Conservation (phyloP, 306 rosid genomes). For the Cicer bijugum region DNA sequence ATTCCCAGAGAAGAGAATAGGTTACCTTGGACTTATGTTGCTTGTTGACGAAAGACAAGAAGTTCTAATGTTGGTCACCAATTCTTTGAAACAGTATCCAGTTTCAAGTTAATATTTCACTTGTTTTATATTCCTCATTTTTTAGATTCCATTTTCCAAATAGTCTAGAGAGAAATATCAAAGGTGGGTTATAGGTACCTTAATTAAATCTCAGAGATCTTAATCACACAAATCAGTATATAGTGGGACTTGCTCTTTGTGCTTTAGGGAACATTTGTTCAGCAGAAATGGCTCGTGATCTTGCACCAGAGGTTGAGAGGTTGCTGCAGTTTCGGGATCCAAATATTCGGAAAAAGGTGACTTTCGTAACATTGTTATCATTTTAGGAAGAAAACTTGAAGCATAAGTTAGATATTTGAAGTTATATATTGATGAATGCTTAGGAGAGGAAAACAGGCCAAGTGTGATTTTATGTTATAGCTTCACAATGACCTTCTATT, state of each 20-base stretch:
- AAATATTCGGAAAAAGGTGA: conserved; percentile 91
- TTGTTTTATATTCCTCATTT: conserved; percentile 24
- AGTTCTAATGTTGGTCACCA: conserved; percentile 98
- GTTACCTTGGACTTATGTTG: conserved; percentile 98
- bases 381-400: conserved; percentile 28
- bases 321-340: conserved; percentile 93
- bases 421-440: conserved; percentile 15
- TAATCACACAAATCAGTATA: conserved; percentile 91
- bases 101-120: conserved; percentile 42
- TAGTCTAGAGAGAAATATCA: conserved; percentile 28
- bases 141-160: conserved; percentile 21
- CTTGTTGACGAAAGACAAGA: conserved; percentile 99
- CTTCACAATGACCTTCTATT: conserved; percentile 2
- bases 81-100: conserved; percentile 99
- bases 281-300: conserved; percentile 99
- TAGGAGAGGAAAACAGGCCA: conserved; percentile 22
- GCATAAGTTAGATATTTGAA: conserved; percentile 24
- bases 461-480: conserved; percentile 35
- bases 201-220: conserved; percentile 86
- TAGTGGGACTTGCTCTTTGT: conserved; percentile 99
- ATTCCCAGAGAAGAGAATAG: conserved; percentile 98
- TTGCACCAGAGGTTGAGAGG: conserved; percentile 95
- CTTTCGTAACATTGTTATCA: conserved; percentile 24
- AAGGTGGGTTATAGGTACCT: conserved; percentile 53
- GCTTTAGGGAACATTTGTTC: conserved; percentile 99